These are phyloP conservation scores for Oehlia diaphana DNA, from an alignment of 192 early-diverging fungal species.

Conservation along the genomic window DNA sequence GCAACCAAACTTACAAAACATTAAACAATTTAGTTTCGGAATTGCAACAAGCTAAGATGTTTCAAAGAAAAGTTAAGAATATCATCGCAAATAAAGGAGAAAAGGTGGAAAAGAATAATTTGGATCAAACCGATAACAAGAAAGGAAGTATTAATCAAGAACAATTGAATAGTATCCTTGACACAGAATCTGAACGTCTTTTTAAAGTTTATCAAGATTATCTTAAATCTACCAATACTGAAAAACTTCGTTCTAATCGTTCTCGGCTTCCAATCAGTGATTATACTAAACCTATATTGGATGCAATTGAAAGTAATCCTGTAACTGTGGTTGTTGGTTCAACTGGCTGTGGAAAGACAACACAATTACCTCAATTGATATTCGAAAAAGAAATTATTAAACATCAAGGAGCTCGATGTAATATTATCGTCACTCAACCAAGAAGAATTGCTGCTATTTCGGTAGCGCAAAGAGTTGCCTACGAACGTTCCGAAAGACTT, in stretches of 20 bases:
- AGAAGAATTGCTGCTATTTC: slow-evolving; percentile 76
- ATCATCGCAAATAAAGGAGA: slow-evolving; percentile 14
- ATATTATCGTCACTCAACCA: slow-evolving; percentile 62
- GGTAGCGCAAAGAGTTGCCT: slow-evolving; percentile 58
- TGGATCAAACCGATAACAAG: not conserved
- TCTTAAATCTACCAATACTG: slow-evolving; percentile 32
- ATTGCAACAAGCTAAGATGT: slow-evolving; percentile 18
- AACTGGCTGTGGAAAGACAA: slow-evolving; percentile 61
- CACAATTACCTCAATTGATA: slow-evolving; percentile 72
- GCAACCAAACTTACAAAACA: slow-evolving; percentile 33
- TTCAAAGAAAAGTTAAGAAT: not conserved
- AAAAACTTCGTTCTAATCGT: slow-evolving; percentile 33
- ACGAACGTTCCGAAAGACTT: slow-evolving; percentile 47
- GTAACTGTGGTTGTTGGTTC: slow-evolving; percentile 48
- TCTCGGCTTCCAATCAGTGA: slow-evolving; percentile 39
- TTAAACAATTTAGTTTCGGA: slow-evolving; percentile 35
- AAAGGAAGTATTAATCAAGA: not conserved
- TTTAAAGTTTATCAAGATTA: slow-evolving; percentile 35
- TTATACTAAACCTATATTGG: slow-evolving; percentile 37
- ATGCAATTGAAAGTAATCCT: slow-evolving; percentile 42
- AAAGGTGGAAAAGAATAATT: slow-evolving; percentile 4
- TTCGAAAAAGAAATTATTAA: slow-evolving; percentile 53
- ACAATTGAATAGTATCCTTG: not conserved
- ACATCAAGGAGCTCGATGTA: slow-evolving; percentile 40
- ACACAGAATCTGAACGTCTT: slow-evolving; percentile 35